A percentile compares a stretch with the other conserved stretches of the same genome.
Conservation (phyloP, 306 rosid genomes). For the Quercus alba region DNA sequence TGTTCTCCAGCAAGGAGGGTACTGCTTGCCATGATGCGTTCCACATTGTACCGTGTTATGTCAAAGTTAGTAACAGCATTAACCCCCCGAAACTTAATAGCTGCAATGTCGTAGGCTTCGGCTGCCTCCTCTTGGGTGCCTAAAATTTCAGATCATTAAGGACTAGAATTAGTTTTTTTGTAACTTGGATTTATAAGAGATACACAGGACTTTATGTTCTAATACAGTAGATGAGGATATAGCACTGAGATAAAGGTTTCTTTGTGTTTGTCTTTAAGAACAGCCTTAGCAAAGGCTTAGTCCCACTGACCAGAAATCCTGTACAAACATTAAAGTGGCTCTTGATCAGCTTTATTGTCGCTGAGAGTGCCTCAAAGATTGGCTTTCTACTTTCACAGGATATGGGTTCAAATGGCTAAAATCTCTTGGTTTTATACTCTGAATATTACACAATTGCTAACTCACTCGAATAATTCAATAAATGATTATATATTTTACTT, state of each 20-base stretch:
- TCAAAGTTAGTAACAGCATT: constrained; percentile 89
- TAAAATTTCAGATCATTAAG: constrained; percentile 27
- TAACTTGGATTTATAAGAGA: neutral
- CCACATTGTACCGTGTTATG: constrained; percentile 81
- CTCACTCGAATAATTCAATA: neutral
- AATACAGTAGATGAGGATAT: neutral
- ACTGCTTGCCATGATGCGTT: constrained; percentile 70
- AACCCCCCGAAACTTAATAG: constrained; percentile 78
- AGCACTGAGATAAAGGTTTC: constrained; percentile 6
- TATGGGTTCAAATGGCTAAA: neutral
- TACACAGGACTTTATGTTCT: neutral
- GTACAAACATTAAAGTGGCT: constrained; percentile 22
- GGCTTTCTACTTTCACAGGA: constrained; percentile 28
- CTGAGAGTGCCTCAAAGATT: constrained; percentile 26
- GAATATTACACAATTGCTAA: constrained; percentile 2
- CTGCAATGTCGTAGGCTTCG: constrained; percentile 89
- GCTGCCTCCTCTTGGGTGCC: constrained; percentile 99
- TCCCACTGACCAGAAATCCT: constrained; percentile 13
- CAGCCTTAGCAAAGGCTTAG: constrained; percentile 31
- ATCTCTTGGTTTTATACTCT: constrained; percentile 16
- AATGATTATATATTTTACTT: neutral
- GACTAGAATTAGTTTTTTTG: constrained; percentile 1
- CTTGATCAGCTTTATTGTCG: constrained; percentile 26
- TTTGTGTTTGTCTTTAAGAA: constrained; percentile 7
- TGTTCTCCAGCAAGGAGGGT: constrained; percentile 71